Evolutionary conservation across 2,329 filamentous ascomycete species (phyloP).

Genomic region (Geoglossum cookeanum): DNA sequence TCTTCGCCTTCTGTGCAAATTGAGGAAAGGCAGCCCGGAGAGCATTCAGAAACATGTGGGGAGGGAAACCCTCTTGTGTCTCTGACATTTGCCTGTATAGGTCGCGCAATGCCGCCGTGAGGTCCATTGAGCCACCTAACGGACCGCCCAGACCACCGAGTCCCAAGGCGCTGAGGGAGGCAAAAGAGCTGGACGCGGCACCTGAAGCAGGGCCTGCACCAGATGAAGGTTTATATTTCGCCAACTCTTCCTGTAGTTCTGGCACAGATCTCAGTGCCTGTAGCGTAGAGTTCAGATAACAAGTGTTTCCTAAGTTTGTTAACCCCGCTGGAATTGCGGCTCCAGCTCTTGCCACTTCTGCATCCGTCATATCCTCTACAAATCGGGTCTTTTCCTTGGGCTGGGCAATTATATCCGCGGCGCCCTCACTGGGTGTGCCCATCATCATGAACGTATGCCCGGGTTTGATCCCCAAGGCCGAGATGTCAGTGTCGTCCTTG

Average conservation of each 20-base stretch:
- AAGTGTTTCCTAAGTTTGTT: slow-evolving; percentile 89
- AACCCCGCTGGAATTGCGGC: slow-evolving; percentile 78
- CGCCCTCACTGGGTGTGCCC: slow-evolving; percentile 58
- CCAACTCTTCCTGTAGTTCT: slow-evolving; percentile 66
- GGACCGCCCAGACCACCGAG: slow-evolving; percentile 38
- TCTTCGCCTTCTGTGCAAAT: slow-evolving; percentile 75
- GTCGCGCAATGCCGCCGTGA: slow-evolving; percentile 59
- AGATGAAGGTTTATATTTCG: slow-evolving; percentile 32
- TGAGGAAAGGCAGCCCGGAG: slow-evolving; percentile 70
- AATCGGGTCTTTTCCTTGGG: slow-evolving; percentile 76
- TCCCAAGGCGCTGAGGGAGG: slow-evolving; percentile 32
- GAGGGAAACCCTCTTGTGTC: slow-evolving; percentile 73
- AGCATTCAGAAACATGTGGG: slow-evolving; percentile 62
- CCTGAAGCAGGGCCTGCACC: slow-evolving; percentile 16
- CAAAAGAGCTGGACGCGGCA: slow-evolving; percentile 17
- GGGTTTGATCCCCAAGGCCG: slow-evolving; percentile 65
- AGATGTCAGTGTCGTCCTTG: slow-evolving; percentile 83
- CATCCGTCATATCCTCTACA: slow-evolving; percentile 93
- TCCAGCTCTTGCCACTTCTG: slow-evolving; percentile 64
- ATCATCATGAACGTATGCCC: slow-evolving; percentile 91
- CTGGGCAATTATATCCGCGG: slow-evolving; percentile 37
- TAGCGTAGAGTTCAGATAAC: slow-evolving; percentile 95
- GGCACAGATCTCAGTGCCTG: slow-evolving; percentile 78
- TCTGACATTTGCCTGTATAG: slow-evolving; percentile 79
- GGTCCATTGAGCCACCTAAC: slow-evolving; percentile 41